phyloP scores from a whole-genome alignment of 106 monocot species.

The Apostasia ramifera region DNA sequence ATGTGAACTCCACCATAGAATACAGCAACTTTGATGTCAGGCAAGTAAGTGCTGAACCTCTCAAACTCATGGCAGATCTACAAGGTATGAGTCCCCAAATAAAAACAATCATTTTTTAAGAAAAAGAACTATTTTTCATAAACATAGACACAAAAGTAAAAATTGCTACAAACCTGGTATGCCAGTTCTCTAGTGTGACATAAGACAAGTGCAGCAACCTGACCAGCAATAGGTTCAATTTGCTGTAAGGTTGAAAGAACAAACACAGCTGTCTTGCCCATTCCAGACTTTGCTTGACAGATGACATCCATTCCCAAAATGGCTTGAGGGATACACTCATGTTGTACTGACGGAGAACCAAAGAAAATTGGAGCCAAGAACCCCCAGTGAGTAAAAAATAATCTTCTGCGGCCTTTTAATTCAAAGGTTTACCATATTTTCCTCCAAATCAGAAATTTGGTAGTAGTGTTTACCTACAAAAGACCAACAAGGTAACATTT shows the following conservation, averaged over 20 bases:
- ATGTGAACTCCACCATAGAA: constrained; percentile 98
- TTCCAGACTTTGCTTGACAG: constrained; percentile 99
- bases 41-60: constrained; percentile 89
- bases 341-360: constrained; percentile 98
- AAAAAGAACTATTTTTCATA: not conserved
- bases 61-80: constrained; percentile 99
- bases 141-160: not conserved
- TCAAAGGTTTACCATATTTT: constrained; percentile 71
- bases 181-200: constrained; percentile 97
- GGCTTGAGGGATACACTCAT: constrained; percentile 99
- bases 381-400: constrained; percentile 78
- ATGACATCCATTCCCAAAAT: constrained; percentile 99
- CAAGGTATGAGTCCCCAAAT: constrained; percentile 6
- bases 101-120: not conserved
- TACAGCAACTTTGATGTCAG: constrained; percentile 87
- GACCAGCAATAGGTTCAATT: constrained; percentile 91
- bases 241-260: constrained; percentile 94
- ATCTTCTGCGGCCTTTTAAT: constrained; percentile 72
- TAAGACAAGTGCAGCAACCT: constrained; percentile 89
- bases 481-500: not conserved
- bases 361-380: constrained; percentile 88
- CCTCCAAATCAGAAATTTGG: constrained; percentile 60
- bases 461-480: constrained; percentile 75
- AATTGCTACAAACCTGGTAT: constrained; percentile 59
- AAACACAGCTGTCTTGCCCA: constrained; percentile 99